A percentile compares a stretch with the other conserved stretches of the same genome.
phyloP scores from a whole-genome alignment of 192 early-diverging fungal genomes.

The Backusella luteola region DNA sequence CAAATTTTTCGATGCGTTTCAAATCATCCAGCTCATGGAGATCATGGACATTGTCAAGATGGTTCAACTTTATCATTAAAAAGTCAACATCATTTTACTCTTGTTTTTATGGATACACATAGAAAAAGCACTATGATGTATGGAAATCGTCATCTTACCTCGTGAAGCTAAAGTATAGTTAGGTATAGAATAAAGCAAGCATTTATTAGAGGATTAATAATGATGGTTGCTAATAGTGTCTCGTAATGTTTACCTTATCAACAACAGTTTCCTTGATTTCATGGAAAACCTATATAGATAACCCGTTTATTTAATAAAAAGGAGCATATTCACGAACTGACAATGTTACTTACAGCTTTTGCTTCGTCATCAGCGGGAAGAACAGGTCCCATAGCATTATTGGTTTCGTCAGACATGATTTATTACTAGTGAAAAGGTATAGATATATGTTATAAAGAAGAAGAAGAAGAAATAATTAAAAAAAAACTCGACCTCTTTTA shows the following conservation, averaged over 20 bases:
- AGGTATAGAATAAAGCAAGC: background rate
- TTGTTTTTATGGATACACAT: background rate
- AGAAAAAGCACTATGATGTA: background rate
- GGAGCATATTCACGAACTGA: background rate
- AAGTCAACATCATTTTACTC: background rate
- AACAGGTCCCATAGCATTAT: slow-evolving; percentile 45
- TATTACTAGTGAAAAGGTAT: background rate
- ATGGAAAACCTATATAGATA: slow-evolving; percentile 33
- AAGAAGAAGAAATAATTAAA: background rate
- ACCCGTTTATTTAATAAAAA: background rate
- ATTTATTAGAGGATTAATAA: background rate
- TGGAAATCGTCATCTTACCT: slow-evolving; percentile 16
- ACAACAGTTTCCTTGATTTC: slow-evolving; percentile 40
- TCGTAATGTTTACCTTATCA: slow-evolving; percentile 31
- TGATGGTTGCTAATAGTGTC: background rate
- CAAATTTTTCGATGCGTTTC: slow-evolving; percentile 46
- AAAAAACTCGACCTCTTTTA: background rate
- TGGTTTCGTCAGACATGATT: slow-evolving; percentile 45
- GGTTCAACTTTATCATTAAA: slow-evolving; percentile 32
- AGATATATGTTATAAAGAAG: background rate
- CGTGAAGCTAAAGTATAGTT: slow-evolving; percentile 16
- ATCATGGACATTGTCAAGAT: slow-evolving; percentile 41
- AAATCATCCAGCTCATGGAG: slow-evolving; percentile 50
- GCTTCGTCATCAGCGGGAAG: slow-evolving; percentile 40
- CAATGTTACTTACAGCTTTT: slow-evolving; percentile 19